Conservation (phyloP, 192 early-diverging fungal genomes). For the Rhizophagus prolifer region DNA sequence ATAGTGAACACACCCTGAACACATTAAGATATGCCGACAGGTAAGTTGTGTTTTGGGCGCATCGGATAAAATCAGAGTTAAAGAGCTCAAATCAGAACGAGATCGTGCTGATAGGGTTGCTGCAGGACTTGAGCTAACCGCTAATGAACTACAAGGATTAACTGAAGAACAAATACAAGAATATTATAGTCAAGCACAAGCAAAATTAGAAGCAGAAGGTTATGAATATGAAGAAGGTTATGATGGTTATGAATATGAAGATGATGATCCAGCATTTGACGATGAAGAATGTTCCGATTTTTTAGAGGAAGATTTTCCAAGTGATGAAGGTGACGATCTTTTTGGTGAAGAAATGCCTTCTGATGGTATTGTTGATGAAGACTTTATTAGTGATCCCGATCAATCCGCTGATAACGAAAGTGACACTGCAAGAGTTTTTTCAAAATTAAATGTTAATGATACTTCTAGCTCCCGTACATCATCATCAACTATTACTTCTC, state of each 20-base stretch:
- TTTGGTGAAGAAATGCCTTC: conserved; percentile 44
- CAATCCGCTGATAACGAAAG: not conserved
- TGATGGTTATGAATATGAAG: conserved; percentile 33
- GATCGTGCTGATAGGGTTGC: conserved; percentile 32
- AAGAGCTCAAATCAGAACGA: conserved; percentile 48
- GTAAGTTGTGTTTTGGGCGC: conserved; percentile 32
- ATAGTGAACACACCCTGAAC: conserved; percentile 95
- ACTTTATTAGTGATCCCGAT: not conserved
- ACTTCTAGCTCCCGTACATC: not conserved
- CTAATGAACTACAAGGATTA: not conserved
- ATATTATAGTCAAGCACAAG: conserved; percentile 16
- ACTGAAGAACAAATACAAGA: conserved; percentile 19
- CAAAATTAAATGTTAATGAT: not conserved
- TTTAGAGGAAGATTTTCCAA: conserved; percentile 38
- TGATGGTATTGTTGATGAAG: conserved; percentile 29
- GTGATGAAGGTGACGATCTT: conserved; percentile 36
- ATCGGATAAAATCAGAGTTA: conserved; percentile 31
- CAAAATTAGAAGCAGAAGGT: not conserved
- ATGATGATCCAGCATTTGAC: conserved; percentile 33
- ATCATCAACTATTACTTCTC: not conserved
- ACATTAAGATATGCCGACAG: conserved; percentile 96
- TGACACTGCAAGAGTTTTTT: not conserved
- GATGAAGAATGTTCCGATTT: conserved; percentile 36
- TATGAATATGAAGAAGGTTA: conserved; percentile 21
- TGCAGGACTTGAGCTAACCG: conserved; percentile 16